These are phyloP conservation scores for Metschnikowia lochheadii DNA, from an alignment of 805 yeast genomes.

Conservation along the genomic window DNA sequence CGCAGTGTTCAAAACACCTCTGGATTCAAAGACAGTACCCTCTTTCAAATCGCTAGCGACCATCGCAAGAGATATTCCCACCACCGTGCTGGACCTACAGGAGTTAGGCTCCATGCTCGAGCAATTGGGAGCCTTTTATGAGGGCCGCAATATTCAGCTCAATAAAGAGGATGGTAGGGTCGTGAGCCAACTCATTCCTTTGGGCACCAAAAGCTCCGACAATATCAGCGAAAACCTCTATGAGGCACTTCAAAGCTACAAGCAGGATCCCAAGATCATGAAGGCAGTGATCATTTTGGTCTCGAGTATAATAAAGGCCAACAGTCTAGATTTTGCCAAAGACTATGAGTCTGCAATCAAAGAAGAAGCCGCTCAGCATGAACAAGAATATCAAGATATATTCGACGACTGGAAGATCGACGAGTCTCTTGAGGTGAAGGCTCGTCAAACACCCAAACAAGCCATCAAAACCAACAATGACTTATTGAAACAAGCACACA, in stretches of 20 bases:
- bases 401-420: slow-evolving; percentile 7
- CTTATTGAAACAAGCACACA: neutral
- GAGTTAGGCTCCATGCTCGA: slow-evolving; percentile 39
- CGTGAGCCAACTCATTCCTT: neutral
- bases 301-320: slow-evolving; percentile 8
- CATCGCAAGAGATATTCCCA: slow-evolving; percentile 21
- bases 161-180: slow-evolving; percentile 1
- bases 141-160: slow-evolving; percentile 7
- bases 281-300: slow-evolving; percentile 10
- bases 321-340: neutral
- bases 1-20: neutral
- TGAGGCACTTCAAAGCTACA: neutral
- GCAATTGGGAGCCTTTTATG: slow-evolving; percentile 20
- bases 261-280: neutral
- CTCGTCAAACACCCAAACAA: neutral
- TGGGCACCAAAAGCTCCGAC: neutral
- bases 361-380: slow-evolving; percentile 5
- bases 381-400: neutral
- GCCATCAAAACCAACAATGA: neutral
- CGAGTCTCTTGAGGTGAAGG: neutral
- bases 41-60: slow-evolving; percentile 14
- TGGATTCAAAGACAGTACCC: neutral
- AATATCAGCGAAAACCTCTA: slow-evolving; percentile 1
- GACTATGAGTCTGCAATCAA: slow-evolving; percentile 5
- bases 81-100: slow-evolving; percentile 19